Conservation (phyloP, 2,329 filamentous ascomycete genomes). For the Phyllosticta paracitricarpa region DNA sequence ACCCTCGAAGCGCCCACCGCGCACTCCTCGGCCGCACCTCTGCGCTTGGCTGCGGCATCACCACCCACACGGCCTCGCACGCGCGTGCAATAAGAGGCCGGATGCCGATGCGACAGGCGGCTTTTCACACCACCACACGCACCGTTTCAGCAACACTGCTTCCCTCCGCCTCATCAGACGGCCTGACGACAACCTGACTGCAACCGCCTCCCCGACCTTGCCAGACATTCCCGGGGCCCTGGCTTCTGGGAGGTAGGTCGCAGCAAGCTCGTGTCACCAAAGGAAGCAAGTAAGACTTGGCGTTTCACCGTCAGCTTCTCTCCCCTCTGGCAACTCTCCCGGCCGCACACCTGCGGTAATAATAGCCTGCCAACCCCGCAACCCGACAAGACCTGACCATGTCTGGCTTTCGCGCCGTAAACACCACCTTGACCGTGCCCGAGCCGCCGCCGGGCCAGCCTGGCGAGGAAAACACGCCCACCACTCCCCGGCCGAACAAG, state of each 20-base stretch:
- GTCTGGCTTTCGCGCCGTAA: conserved; percentile 52
- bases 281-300: conserved; percentile 11
- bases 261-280: conserved; percentile 10
- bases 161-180: background rate
- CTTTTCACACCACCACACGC: conserved; percentile 1
- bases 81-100: conserved; percentile 7
- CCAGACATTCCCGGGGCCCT: conserved; percentile 9
- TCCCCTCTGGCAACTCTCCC: conserved; percentile 1
- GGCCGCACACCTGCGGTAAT: conserved; percentile 5
- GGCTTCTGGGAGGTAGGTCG: conserved; percentile 10
- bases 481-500: conserved; percentile 41
- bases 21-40: background rate
- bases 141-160: background rate
- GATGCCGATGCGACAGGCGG: conserved; percentile 10
- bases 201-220: conserved; percentile 6
- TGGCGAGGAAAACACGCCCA: conserved; percentile 46
- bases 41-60: background rate
- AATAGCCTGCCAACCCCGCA: conserved; percentile 10
- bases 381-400: conserved; percentile 24
- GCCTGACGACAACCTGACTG: background rate
- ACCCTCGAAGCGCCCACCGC: background rate
- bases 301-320: conserved; percentile 11
- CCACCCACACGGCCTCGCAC: background rate
- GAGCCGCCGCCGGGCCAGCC: conserved; percentile 33
- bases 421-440: conserved; percentile 40